These are phyloP conservation scores for Diaporthe amygdali DNA, from an alignment of 2,329 filamentous ascomycete genomes.

Conservation along the genomic window DNA sequence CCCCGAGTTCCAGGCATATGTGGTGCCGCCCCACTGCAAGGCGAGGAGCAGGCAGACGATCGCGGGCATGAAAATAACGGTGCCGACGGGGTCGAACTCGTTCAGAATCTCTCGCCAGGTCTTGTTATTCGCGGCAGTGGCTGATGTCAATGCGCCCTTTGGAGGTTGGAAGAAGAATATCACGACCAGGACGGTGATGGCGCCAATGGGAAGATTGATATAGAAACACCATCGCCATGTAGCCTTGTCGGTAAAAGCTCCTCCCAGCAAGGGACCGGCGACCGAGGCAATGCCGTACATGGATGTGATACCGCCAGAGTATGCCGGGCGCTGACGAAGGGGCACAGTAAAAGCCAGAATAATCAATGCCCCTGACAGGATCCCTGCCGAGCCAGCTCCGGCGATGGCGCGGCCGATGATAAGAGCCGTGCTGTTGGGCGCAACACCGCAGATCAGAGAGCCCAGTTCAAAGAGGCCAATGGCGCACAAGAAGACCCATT, in stretches of 20 bases:
- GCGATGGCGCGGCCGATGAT: conserved; percentile 37
- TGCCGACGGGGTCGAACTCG: conserved; percentile 35
- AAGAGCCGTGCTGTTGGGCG: conserved; percentile 34
- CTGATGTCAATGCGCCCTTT: conserved; percentile 3
- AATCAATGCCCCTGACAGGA: conserved; percentile 46
- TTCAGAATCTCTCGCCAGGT: conserved; percentile 29
- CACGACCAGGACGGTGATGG: conserved; percentile 34
- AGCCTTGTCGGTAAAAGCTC: conserved; percentile 36
- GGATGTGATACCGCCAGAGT: conserved; percentile 43
- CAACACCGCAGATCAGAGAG: conserved; percentile 41
- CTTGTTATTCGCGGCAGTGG: conserved; percentile 24
- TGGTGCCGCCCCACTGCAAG: conserved; percentile 51
- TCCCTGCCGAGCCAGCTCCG: conserved; percentile 43
- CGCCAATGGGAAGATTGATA: conserved; percentile 42
- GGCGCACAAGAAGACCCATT: conserved; percentile 41
- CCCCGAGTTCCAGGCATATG: conserved; percentile 43
- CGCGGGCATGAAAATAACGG: conserved; percentile 36
- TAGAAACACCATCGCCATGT: conserved; percentile 36
- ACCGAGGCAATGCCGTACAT: conserved; percentile 49
- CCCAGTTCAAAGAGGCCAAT: conserved; percentile 47
- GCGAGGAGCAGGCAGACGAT: conserved; percentile 53
- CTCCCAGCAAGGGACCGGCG: conserved; percentile 37
- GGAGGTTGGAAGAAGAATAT: conserved; percentile 35
- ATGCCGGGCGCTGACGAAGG: conserved; percentile 32
- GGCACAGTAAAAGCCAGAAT: conserved; percentile 42